phyloP scores from a whole-genome alignment of 1,284 basidiomycete genomes.

The Afroboletus lepidellus region DNA sequence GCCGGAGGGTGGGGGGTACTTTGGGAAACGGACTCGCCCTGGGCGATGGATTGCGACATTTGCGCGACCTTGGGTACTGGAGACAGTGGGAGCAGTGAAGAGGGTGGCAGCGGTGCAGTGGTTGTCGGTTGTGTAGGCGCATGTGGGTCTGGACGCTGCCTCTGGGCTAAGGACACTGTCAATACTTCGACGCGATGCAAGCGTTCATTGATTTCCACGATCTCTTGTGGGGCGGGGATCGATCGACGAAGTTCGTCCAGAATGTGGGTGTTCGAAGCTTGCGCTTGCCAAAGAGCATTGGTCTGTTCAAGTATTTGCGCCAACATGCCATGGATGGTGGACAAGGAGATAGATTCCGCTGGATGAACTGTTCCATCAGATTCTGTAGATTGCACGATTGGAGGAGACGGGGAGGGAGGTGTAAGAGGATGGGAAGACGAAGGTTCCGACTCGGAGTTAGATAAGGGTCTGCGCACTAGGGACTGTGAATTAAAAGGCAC shows the following conservation, averaged over 20 bases:
- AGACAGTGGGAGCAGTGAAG: no score
- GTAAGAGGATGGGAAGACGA: not conserved
- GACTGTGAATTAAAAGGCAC: no score
- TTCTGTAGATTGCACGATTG: not conserved
- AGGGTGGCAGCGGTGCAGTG: no score
- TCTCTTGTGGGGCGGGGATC: conserved; percentile 21
- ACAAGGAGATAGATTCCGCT: conserved; percentile 28
- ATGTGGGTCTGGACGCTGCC: not conserved
- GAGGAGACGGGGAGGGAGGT: not conserved
- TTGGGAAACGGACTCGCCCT: conserved; percentile 23
- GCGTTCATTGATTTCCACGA: conserved; percentile 35
- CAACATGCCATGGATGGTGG: conserved; percentile 43
- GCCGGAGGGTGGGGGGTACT: not conserved
- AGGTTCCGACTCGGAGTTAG: no score
- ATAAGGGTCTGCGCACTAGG: no score
- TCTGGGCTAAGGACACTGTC: conserved; percentile 33
- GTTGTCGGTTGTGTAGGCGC: not conserved
- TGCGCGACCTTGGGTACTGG: no score
- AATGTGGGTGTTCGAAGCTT: conserved; percentile 49
- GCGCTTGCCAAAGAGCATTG: conserved; percentile 50
- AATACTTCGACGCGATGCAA: conserved; percentile 40
- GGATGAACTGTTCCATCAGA: conserved; percentile 38
- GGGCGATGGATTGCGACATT: conserved; percentile 21
- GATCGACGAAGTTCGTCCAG: conserved; percentile 39
- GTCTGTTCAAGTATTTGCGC: conserved; percentile 49